These are phyloP conservation scores for Puccinia triticina DNA, from an alignment of 1,284 basidiomycete species.

Conservation along the genomic window DNA sequence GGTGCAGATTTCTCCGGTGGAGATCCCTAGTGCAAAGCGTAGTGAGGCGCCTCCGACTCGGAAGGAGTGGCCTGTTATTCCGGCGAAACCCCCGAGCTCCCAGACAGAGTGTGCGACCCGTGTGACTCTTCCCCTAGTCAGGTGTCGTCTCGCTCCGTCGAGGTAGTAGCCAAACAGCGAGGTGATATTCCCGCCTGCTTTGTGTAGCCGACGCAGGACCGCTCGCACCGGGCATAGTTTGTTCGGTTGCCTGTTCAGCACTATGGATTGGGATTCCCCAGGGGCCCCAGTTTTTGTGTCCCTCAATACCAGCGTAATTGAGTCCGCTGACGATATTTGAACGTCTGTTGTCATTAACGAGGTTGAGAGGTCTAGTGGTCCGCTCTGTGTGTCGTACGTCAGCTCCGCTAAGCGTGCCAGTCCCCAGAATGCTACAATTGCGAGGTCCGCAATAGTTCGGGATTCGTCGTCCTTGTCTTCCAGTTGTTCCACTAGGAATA, in stretches of 20 bases:
- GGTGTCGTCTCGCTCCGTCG: not conserved
- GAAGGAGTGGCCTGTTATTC: no score
- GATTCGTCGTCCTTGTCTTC: no score
- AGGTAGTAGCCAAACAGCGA: not conserved
- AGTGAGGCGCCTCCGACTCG: no score
- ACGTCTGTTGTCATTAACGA: not conserved
- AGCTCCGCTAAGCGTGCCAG: not conserved
- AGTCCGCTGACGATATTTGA: not conserved
- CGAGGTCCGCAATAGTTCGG: not conserved
- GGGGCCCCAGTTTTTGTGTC: not conserved
- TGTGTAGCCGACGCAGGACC: not conserved
- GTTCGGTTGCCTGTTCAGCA: not conserved
- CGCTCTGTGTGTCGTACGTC: not conserved
- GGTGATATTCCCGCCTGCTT: not conserved
- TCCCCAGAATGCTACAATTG: constrained; percentile 13
- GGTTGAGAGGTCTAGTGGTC: not conserved
- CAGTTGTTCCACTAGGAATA: not conserved
- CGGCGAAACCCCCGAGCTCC: no score
- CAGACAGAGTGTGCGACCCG: no score
- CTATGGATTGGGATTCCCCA: not conserved
- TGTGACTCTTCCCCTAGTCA: not conserved
- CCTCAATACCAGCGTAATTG: not conserved
- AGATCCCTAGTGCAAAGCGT: no score
- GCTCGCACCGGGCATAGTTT: not conserved
- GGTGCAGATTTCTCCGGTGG: no score